These are phyloP conservation scores for Ceratobasidium sp. DNA, from an alignment of 1,284 basidiomycete genomes.

Conservation along the genomic window DNA sequence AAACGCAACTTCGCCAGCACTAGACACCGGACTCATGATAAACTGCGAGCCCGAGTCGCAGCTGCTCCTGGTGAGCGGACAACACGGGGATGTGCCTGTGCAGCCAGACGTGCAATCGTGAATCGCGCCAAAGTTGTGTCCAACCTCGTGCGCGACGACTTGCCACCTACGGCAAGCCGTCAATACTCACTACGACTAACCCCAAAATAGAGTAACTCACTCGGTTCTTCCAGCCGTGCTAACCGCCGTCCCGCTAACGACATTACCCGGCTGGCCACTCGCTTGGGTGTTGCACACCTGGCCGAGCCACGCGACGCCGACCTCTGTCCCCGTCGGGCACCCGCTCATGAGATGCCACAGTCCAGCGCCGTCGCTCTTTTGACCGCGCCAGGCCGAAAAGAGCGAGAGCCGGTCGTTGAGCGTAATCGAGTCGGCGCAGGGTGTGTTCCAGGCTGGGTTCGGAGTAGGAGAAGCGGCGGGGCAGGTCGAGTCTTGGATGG, in stretches of 20 bases:
- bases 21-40: conserved; percentile 86
- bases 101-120: conserved; percentile 70
- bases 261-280: conserved; percentile 43
- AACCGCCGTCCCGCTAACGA: conserved; percentile 85
- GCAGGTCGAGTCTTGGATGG: conserved; percentile 65
- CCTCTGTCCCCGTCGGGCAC: conserved; percentile 75
- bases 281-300: conserved; percentile 60
- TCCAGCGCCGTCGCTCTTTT: conserved; percentile 78
- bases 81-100: conserved; percentile 68
- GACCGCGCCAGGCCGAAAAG: conserved; percentile 87
- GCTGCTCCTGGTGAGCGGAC: conserved; percentile 68
- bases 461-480: conserved; percentile 51
- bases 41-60: conserved; percentile 77
- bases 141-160: conserved; percentile 88
- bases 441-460: conserved; percentile 59
- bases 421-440: conserved; percentile 59
- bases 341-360: conserved; percentile 93
- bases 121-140: conserved; percentile 93
- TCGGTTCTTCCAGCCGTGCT: conserved; percentile 70
- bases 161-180: conserved; percentile 71
- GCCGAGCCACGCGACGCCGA: conserved; percentile 83
- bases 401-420: conserved; percentile 78
- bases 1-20: conserved; percentile 72
- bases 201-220: background rate
- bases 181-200: conserved; percentile 55